Percentiles rank a stretch among this genome's conserved stretches.
phyloP scores from a whole-genome alignment of 805 yeast genomes.

The Pichia manshurica region DNA sequence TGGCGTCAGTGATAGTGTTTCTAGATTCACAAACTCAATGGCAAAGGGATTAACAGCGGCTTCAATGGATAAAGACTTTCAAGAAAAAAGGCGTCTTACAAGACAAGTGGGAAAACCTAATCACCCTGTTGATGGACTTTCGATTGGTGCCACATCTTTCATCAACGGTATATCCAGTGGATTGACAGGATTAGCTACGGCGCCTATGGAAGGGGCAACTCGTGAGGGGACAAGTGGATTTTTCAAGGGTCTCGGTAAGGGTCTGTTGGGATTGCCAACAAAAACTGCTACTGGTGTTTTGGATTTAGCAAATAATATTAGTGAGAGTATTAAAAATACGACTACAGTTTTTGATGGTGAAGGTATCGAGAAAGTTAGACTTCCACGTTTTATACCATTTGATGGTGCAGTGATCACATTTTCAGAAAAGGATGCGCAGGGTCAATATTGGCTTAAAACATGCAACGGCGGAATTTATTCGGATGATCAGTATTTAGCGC shows the following conservation, averaged over 20 bases:
- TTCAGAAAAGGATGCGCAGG: conserved; percentile 80
- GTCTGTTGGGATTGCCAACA: conserved; percentile 92
- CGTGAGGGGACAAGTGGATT: conserved; percentile 88
- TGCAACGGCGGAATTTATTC: conserved; percentile 75
- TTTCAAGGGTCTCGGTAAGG: conserved; percentile 89
- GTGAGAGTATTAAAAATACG: conserved; percentile 90
- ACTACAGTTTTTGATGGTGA: conserved; percentile 84
- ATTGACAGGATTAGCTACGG: conserved; percentile 79
- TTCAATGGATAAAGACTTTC: conserved; percentile 80
- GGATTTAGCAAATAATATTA: conserved; percentile 85
- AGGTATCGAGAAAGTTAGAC: conserved; percentile 69
- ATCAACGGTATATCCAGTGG: conserved; percentile 86
- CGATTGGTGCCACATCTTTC: conserved; percentile 83
- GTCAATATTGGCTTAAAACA: conserved; percentile 85
- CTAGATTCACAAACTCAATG: conserved; percentile 87
- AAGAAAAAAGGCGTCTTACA: conserved; percentile 73
- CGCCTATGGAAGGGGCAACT: conserved; percentile 87
- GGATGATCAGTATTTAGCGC: conserved; percentile 77
- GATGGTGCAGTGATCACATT: conserved; percentile 74
- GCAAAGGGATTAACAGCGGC: conserved; percentile 92
- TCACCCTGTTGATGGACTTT: conserved; percentile 73
- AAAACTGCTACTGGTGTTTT: conserved; percentile 93
- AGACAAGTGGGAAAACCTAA: conserved; percentile 69
- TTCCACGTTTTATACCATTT: conserved; percentile 69
- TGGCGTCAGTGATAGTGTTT: conserved; percentile 89